Evolutionary conservation across 1,284 basidiomycete genomes (phyloP), one percentile per base, ranked within the genome.

Genomic region (Ustilago lituana): DNA sequence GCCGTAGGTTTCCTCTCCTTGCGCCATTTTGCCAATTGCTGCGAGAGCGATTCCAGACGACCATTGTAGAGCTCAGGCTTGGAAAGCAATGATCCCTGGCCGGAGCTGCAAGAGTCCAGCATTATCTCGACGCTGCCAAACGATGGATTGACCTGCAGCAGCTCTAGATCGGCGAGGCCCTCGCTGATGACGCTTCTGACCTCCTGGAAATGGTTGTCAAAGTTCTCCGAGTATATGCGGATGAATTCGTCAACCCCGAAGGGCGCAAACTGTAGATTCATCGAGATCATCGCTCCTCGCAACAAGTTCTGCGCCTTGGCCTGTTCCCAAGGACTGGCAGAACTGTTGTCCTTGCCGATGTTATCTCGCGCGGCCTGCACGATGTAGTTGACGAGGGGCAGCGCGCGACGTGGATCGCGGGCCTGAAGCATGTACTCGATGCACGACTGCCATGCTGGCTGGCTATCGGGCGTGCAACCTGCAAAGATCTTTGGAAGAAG

Each of bases 381-480:
- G 26, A 76, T 48, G 52, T 71, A 96, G 70, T 91, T 86, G 31
- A 96, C 85, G 24, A 98, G 83, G 4, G 88, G 87, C 60, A 88
- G 85, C 74, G 89, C 89, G 19, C 95, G 88, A 26, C 94, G 89
- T 33, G 93, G 94, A 84, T 98, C 95, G 29, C 92, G 87, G 53
- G 89, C 86, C 67, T 85, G 85, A 23, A 93, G 83, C 80, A 89
- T 86, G 67, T 88, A 82, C 57, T 84, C 83, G 39, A 83, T 79
- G 44, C 79, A 78, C 77, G 83, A 81, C 52, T 83, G 82, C 82
- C 83, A 84, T 10, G 80, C 80, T 2, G 79, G 74, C 66, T 84
- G 82, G 27, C 83, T 84, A 63, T 84, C 84, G 5, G 82, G 84
- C n/a, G 82, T 84, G 64, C 65, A 70, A 6, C 65, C 89, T 4